Base-by-base conservation (phyloP, 495 filamentous ascomycete species). In the Thozetella sp. region DNA sequence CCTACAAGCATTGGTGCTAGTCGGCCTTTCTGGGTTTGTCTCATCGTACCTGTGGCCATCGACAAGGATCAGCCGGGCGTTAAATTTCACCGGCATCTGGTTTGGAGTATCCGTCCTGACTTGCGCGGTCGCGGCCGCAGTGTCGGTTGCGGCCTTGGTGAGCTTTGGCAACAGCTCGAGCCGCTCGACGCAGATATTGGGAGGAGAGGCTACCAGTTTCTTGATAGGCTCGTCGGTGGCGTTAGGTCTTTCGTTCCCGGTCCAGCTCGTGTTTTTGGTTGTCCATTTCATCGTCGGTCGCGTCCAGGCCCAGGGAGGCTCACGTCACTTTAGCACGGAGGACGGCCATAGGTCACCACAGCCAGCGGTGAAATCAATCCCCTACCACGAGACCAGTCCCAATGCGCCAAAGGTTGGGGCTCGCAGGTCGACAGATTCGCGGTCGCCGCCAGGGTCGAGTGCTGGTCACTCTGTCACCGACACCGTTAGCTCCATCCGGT, bases 401-500 rank as follows among this genome's bases (percentile, higher is more conserved):
- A 57, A 64, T 15, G 57, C 66, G 6, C 58, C 40, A 23, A 72
- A 73, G 45, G 40, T 61, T 34, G 67, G 68, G 2, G 53, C 55
- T 15, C 64, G 56, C 19, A n/a, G 45, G 15, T 69, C 71, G 10
- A 58, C 65, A 24, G 74, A 75, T 0, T 70, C 60, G 17, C 56
- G 62, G 20, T 75, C 58, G 1, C 71, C 70, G 2, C 78, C 77
- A 0, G 71, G 73, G 19, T 78, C 77, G 6, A 76, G 72, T 40
- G 61, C 60, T 51, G 73, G 70, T n/a, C 76, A 69, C 23, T 80
- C 78, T 19, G 64, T 67, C 25, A 60, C 77, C 1, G 83, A 86
- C 53, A 80, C 79, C 20, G 73, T 81, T 54, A 80, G 69, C 55
- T 86, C 84, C 25, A 72, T 83, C 26, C 79, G 81, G 4, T 78